phyloP scores from a whole-genome alignment of 257 asterid genomes.

The Ocimum tenuiflorum region DNA sequence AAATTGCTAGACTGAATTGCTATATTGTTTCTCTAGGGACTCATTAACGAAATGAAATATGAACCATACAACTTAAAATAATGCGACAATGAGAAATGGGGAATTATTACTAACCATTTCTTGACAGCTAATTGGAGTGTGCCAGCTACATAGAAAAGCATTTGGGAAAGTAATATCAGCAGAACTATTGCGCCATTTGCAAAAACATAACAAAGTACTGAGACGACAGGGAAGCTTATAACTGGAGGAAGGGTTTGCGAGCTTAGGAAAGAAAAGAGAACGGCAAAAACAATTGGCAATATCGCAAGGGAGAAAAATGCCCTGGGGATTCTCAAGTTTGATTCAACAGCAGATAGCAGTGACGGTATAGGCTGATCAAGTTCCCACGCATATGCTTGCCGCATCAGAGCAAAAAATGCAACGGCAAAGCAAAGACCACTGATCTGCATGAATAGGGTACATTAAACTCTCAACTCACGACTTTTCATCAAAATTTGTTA shows the following conservation, averaged over 20 bases:
- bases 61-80: background rate
- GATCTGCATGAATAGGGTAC: slow-evolving; percentile 49
- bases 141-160: slow-evolving; percentile 55
- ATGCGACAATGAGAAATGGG: too few species aligned
- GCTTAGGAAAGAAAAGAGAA: slow-evolving; percentile 49
- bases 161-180: slow-evolving; percentile 57
- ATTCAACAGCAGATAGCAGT: slow-evolving; percentile 71
- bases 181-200: slow-evolving; percentile 70
- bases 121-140: slow-evolving; percentile 49
- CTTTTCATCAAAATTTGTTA: slow-evolving; percentile 9
- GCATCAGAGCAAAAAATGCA: slow-evolving; percentile 78
- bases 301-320: slow-evolving; percentile 53
- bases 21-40: background rate
- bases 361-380: slow-evolving; percentile 76
- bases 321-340: slow-evolving; percentile 62
- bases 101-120: slow-evolving; percentile 77
- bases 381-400: slow-evolving; percentile 90
- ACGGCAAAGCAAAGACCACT: slow-evolving; percentile 70
- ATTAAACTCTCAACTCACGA: too few species aligned
- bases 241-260: slow-evolving; percentile 51
- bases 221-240: slow-evolving; percentile 50
- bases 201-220: slow-evolving; percentile 62
- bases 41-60: slow-evolving; percentile 9
- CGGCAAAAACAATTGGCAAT: slow-evolving; percentile 49
- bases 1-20: slow-evolving; percentile 5